These are phyloP conservation scores for Pseudoturritis turrita DNA, from an alignment of 345 rosid species.

Conservation along the genomic window DNA sequence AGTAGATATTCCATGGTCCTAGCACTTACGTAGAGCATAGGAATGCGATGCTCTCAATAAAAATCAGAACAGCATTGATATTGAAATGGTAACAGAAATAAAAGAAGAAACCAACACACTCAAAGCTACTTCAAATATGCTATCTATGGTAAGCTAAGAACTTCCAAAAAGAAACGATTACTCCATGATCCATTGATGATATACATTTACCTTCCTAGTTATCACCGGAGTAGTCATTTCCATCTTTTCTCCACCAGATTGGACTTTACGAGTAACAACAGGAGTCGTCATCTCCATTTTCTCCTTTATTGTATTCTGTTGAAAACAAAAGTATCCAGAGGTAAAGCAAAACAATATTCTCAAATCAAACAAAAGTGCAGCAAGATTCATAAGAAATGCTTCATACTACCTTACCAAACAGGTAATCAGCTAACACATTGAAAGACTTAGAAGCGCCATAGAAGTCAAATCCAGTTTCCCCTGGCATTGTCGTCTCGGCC, in stretches of 20 bases:
- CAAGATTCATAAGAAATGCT: background rate
- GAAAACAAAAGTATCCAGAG: background rate
- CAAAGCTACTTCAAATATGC: background rate
- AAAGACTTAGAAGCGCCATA: constrained; percentile 71
- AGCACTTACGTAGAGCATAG: background rate
- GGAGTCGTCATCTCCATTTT: constrained; percentile 95
- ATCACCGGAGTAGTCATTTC: constrained; percentile 93
- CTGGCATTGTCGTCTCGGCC: constrained; percentile 86
- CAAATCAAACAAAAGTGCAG: constrained; percentile 9
- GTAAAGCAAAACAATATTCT: background rate
- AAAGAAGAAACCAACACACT: background rate
- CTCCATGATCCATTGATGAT: background rate
- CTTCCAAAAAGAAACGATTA: background rate
- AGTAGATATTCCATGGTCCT: background rate
- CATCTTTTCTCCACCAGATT: constrained; percentile 71
- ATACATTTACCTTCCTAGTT: constrained; percentile 54
- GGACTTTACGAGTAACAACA: constrained; percentile 59
- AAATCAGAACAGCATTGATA: background rate
- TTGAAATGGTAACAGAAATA: background rate
- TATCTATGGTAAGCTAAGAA: background rate
- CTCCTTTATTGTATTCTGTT: constrained; percentile 58
- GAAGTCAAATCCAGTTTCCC: constrained; percentile 70
- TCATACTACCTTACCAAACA: constrained; percentile 83
- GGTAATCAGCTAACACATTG: constrained; percentile 84
- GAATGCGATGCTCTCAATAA: background rate